Percentiles rank a stretch among this genome's conserved stretches.
Evolutionary conservation across 163 green algal species (phyloP).

Genomic region (Smithsoniella earleae): DNA sequence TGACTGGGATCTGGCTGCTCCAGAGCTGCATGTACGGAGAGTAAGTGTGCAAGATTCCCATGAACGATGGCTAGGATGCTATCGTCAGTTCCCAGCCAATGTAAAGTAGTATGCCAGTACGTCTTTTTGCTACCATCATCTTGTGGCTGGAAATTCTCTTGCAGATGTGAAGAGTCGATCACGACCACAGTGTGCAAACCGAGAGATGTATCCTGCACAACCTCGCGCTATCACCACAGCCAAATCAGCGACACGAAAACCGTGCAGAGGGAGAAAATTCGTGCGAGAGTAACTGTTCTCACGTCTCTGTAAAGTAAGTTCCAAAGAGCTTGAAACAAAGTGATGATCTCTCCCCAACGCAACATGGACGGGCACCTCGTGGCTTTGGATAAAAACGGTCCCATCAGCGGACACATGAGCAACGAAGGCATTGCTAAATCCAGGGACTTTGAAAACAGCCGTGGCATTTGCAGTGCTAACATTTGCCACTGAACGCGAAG

Average conservation of each 20-base stretch:
- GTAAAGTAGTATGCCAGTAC: not conserved
- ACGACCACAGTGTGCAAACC: constrained; percentile 5
- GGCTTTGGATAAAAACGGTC: constrained; percentile 17
- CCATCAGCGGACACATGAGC: constrained; percentile 12
- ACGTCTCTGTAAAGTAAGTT: not conserved
- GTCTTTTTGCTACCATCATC: not conserved
- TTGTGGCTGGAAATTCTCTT: not conserved
- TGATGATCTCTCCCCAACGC: no score
- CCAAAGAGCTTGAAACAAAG: not conserved
- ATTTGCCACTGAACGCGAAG: not conserved
- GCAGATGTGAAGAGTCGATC: constrained; percentile 9
- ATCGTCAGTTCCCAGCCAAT: constrained; percentile 4
- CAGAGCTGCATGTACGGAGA: not conserved
- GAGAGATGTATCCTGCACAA: not conserved
- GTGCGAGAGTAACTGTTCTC: not conserved
- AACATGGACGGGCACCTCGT: not conserved
- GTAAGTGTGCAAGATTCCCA: constrained; percentile 3
- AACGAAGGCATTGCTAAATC: not conserved
- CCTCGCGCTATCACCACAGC: no score
- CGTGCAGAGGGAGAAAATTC: not conserved
- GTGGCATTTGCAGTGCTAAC: not conserved
- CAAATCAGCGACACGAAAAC: not conserved
- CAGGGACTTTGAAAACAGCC: constrained; percentile 8
- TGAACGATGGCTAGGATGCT: constrained; percentile 11
- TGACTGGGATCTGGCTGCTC: not conserved